Base-by-base conservation (phyloP, 1,139 yeast genomes). In the Diutina pseudorugosa region DNA sequence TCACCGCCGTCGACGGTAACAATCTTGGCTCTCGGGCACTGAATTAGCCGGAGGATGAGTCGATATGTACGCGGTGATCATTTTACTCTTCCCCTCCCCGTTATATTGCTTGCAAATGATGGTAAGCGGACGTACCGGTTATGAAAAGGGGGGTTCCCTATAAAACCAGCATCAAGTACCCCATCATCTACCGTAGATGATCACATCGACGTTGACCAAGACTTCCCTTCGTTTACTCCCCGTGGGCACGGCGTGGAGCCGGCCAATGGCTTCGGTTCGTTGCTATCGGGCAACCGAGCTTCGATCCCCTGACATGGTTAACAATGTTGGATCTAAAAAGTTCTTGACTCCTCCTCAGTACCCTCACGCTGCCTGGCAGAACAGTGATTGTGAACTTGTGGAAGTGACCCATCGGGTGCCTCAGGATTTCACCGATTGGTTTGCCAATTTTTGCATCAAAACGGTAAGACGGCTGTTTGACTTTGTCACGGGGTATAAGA, bases 401-500 rank as follows among this genome's bases (percentile, higher is more conserved):
- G 61, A 65, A 23, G 72, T 69, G 51, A 77, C 79, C 44, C 91
- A 83, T 62, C 69, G 85, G 48, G 64, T 62, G 4, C 83, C 88
- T 1, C 57, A 59, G 42, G 68, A 73, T 1, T 27, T 69, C n/a
- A 68, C 81, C 40, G 93, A 84, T 62, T 69, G 65, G 52, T 63
- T 82, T 25, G 86, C 89, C 7, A 73, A 65, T 56, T 59, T 67
- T 14, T 71, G 77, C 27, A 73, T 82, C 59, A 62, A 61, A 54
- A 57, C 68, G 30, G 69, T 79, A 52, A 70, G 90, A 56, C 58
- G 66, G 6, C 55, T 71, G 11, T 85, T 84, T 65, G 91, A 85
- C 62, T 63, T 76, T 43, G 76, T 73, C 49, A 83, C 91, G 0
- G 89, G 89, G 1, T 85, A 84, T 67, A 76, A 71, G 54, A 81